These are phyloP conservation scores for Starmerella geochares DNA, from an alignment of 805 yeast genomes.

Conservation along the genomic window DNA sequence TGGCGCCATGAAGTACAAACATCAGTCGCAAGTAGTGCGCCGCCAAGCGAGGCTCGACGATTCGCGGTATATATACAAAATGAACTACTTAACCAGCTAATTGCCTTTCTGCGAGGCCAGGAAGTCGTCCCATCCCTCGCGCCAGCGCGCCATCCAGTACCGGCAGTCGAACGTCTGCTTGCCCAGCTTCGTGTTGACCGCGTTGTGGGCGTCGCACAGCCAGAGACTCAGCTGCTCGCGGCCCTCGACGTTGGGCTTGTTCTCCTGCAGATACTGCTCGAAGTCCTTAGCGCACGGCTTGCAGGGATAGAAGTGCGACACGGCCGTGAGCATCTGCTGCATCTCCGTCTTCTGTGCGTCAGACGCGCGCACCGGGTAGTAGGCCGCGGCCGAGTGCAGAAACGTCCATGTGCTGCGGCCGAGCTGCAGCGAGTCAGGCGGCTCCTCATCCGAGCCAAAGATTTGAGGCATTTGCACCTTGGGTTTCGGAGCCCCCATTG, in stretches of 20 bases:
- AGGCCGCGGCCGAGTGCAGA: conserved; percentile 80
- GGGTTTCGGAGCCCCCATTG: conserved; percentile 28
- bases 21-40: too few species aligned
- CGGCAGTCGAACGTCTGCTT: conserved; percentile 79
- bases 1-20: too few species aligned
- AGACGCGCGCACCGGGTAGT: conserved; percentile 65
- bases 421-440: conserved; percentile 73
- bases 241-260: conserved; percentile 34
- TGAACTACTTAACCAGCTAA: not conserved
- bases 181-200: conserved; percentile 77
- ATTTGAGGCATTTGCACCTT: conserved; percentile 17
- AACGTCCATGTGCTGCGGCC: conserved; percentile 91
- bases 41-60: not conserved
- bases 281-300: conserved; percentile 89
- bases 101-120: conserved; percentile 7
- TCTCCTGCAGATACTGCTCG: conserved; percentile 44
- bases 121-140: conserved; percentile 74
- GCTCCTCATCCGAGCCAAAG: conserved; percentile 40
- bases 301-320: conserved; percentile 82
- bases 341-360: conserved; percentile 57
- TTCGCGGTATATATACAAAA: not conserved
- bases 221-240: conserved; percentile 79
- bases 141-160: conserved; percentile 91
- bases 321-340: conserved; percentile 54
- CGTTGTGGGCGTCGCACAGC: conserved; percentile 93